phyloP scores from a whole-genome alignment of 2,329 filamentous ascomycete species.

The Penicillium sp. region DNA sequence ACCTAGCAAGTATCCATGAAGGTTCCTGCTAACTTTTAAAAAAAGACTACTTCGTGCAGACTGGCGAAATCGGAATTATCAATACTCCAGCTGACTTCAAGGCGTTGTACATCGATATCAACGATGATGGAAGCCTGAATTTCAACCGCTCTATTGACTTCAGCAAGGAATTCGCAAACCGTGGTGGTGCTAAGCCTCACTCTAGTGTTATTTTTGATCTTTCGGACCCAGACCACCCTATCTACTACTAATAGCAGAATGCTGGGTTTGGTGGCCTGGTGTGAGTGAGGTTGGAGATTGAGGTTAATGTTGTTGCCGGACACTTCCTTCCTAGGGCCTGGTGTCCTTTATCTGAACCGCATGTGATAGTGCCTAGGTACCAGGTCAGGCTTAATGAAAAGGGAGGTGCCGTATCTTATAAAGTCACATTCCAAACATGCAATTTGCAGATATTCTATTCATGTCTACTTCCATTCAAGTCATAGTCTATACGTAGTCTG shows the following conservation, averaged over 20 bases:
- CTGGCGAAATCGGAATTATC: slow-evolving; percentile 56
- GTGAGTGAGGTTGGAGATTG: too few relatives aligned
- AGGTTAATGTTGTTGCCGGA: too few relatives aligned
- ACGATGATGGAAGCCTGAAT: slow-evolving; percentile 50
- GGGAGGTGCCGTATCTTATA: too few relatives aligned
- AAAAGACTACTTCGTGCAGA: slow-evolving; percentile 64
- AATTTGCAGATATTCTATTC: neutral
- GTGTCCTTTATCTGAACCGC: too few relatives aligned
- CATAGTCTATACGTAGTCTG: neutral
- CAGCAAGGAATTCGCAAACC: slow-evolving; percentile 48
- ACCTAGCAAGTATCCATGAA: neutral
- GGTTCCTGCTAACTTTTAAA: neutral
- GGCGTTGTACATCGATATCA: slow-evolving; percentile 58
- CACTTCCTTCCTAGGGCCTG: too few relatives aligned
- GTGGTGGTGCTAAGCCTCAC: slow-evolving; percentile 57
- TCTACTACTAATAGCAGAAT: slow-evolving; percentile 21
- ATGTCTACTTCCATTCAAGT: neutral
- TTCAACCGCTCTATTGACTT: slow-evolving; percentile 61
- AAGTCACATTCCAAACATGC: too few relatives aligned
- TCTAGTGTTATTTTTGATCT: slow-evolving; percentile 55
- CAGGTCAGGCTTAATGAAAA: too few relatives aligned
- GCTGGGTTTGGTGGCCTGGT: neutral
- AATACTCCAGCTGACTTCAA: slow-evolving; percentile 61
- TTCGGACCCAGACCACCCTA: slow-evolving; percentile 50
- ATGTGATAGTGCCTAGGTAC: too few relatives aligned